Base-by-base conservation (phyloP, 1,139 yeast genomes). In the Debaryomyces fabryi region DNA sequence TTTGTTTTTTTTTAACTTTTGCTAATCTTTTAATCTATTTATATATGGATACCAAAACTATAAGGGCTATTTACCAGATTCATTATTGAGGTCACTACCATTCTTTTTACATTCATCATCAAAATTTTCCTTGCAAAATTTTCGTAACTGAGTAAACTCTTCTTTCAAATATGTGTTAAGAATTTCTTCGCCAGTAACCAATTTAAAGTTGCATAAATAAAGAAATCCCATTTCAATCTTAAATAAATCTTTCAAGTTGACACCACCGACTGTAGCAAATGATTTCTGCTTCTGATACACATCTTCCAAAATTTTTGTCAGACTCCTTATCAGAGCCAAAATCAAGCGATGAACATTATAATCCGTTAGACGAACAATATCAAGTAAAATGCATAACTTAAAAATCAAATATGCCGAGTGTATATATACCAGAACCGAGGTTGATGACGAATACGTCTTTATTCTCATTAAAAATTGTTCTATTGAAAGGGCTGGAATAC, bases 261-360 rank as follows among this genome's bases (percentile, higher is more conserved):
- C 76, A 0, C 81, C 81, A 3, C 77, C 79, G 1, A 76, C 79
- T 1, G 76, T 71, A 3, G 78, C 76, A 57, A 72, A 76, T 12
- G 69, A 57, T 49, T 67, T 66, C 49, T 76, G 81, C 49, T 70
- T 73, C 52, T 76, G 81, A 53, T 72, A 71, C 12, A 75, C 59
- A 51, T 76, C 81, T 52, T 76, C 81, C 42, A 75, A 55, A 21
- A 63, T 67, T 56, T 76, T 76, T 5, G 76, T 72, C 63, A 72
- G 74, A 51, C 79, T 73, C 47, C 81, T 61, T n/a, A 76, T 62
- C 55, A 71, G 68, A 2, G 77, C 78, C 46, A 76, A 60, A 10
- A 74, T 60, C 38, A 74, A 63, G 36, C 81, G 58, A 53, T 74
- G 67, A 13, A 69, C 74, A 51, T 76, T 76, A 44, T 62, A 59